These are phyloP conservation scores for Tilletiaria anomala DNA, from an alignment of 1,284 basidiomycete genomes.

Conservation along the genomic window DNA sequence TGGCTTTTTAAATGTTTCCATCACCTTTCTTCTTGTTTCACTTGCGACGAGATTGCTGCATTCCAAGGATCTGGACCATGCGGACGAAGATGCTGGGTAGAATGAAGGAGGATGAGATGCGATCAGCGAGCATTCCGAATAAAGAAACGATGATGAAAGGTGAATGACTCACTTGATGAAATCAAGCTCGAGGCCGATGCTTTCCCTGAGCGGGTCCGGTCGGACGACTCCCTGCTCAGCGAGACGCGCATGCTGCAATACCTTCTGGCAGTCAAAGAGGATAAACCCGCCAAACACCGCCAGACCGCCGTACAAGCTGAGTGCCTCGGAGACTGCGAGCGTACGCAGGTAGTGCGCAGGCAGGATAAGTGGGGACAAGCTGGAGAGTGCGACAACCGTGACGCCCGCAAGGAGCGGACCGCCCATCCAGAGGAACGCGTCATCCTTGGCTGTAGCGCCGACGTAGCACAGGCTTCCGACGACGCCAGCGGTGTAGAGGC, in stretches of 20 bases:
- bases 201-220: conserved; percentile 63
- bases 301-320: conserved; percentile 63
- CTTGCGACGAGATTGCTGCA: too few relatives aligned
- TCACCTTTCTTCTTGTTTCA: too few relatives aligned
- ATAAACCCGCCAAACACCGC: conserved; percentile 77
- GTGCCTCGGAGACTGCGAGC: conserved; percentile 59
- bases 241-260: conserved; percentile 60
- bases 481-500: conserved; percentile 71
- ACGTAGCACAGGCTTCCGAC: conserved; percentile 68
- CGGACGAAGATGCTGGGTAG: conserved; percentile 50
- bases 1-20: too few relatives aligned
- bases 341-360: conserved; percentile 60
- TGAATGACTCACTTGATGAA: conserved; percentile 58
- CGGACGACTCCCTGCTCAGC: conserved; percentile 55
- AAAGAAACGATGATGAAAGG: conserved; percentile 14
- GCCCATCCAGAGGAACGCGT: conserved; percentile 71
- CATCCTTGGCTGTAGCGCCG: conserved; percentile 72
- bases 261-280: conserved; percentile 71
- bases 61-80: conserved; percentile 63
- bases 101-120: too few relatives aligned
- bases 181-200: conserved; percentile 60
- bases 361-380: conserved; percentile 70
- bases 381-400: conserved; percentile 69
- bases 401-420: conserved; percentile 53
- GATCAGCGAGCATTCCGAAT: not conserved